A percentile compares a stretch with the other conserved stretches of the same genome.
phyloP scores from a whole-genome alignment of 2,329 filamentous ascomycete genomes.

The Fusarium napiforme region DNA sequence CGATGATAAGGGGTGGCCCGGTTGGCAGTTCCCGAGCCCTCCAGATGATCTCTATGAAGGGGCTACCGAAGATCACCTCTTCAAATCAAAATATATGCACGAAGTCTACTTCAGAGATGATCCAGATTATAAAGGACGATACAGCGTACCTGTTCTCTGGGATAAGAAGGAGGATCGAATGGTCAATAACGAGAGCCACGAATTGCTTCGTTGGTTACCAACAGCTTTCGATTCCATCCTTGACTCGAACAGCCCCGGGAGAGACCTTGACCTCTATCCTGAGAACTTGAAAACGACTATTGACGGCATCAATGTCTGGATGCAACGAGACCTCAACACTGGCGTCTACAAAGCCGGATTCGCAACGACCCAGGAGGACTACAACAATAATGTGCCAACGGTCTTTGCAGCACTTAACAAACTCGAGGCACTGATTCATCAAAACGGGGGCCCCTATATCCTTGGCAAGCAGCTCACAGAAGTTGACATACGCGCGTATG shows the following conservation, averaged over 20 bases:
- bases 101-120: slow-evolving; percentile 77
- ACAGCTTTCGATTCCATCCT: slow-evolving; percentile 74
- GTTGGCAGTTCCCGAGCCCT: slow-evolving; percentile 67
- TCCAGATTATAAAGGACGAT: slow-evolving; percentile 73
- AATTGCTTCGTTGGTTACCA: slow-evolving; percentile 88
- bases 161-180: slow-evolving; percentile 75
- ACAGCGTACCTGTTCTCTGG: slow-evolving; percentile 79
- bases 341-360: slow-evolving; percentile 70
- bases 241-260: slow-evolving; percentile 47
- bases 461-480: slow-evolving; percentile 74
- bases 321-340: slow-evolving; percentile 64
- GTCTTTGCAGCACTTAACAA: slow-evolving; percentile 75
- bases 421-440: slow-evolving; percentile 67
- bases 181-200: slow-evolving; percentile 83
- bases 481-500: slow-evolving; percentile 73
- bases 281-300: slow-evolving; percentile 63
- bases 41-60: slow-evolving; percentile 64
- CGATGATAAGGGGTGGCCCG: slow-evolving; percentile 70
- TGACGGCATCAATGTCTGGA: slow-evolving; percentile 74
- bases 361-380: slow-evolving; percentile 72
- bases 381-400: slow-evolving; percentile 67
- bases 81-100: slow-evolving; percentile 73
- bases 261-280: slow-evolving; percentile 68
- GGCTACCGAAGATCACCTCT: slow-evolving; percentile 71
- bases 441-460: slow-evolving; percentile 63